These are phyloP conservation scores for Neurospora sp. DNA, from an alignment of 495 filamentous ascomycete species.

Conservation along the genomic window DNA sequence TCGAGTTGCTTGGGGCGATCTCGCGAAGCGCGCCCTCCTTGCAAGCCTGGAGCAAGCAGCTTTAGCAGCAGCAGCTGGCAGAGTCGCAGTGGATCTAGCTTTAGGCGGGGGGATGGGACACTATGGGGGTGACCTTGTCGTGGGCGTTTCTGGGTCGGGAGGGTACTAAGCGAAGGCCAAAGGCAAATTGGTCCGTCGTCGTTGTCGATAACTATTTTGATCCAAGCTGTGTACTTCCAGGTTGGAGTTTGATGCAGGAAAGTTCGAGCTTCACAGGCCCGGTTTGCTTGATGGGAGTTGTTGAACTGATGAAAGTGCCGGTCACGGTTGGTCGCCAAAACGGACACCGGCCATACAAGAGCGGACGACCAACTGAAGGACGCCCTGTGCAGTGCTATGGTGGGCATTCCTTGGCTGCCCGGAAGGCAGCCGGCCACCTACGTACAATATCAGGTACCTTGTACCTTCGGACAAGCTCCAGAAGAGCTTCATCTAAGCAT, in stretches of 20 bases:
- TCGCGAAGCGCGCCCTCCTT: constrained; percentile 23
- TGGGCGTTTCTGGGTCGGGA: not conserved
- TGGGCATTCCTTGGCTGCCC: not conserved
- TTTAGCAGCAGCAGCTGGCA: not conserved
- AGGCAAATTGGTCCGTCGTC: not conserved
- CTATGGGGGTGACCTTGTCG: not conserved
- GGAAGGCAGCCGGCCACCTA: constrained; percentile 9
- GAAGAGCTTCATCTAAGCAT: not conserved
- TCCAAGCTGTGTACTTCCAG: not conserved
- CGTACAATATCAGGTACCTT: constrained; percentile 8
- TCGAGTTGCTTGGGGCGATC: constrained; percentile 11
- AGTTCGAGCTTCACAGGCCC: constrained; percentile 15
- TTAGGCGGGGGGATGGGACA: not conserved
- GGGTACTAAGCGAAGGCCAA: not conserved
- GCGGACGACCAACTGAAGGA: not conserved
- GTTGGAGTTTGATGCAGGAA: not conserved
- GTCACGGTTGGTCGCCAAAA: constrained; percentile 18
- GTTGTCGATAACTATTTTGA: not conserved
- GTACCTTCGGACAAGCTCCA: not conserved
- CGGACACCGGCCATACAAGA: constrained; percentile 16
- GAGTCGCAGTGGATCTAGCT: not conserved
- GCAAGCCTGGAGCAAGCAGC: not conserved
- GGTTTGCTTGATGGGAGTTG: not conserved
- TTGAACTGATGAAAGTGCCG: not conserved
- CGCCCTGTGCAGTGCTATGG: constrained; percentile 1